phyloP scores from a whole-genome alignment of 495 filamentous ascomycete species.

The Lophiotrema nucula region DNA sequence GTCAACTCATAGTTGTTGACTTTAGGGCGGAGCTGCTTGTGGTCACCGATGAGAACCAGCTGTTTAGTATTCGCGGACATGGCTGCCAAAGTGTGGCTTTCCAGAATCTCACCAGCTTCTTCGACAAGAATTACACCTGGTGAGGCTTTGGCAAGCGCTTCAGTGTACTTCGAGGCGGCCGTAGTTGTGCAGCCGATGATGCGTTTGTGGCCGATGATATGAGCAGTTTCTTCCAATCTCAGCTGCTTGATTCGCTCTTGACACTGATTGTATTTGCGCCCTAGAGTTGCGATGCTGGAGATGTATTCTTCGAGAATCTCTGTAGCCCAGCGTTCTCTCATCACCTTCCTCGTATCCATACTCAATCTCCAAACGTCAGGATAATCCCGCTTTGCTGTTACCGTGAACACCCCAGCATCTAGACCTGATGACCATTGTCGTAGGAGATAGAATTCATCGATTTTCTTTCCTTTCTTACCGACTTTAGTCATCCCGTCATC shows the following conservation, averaged over 20 bases:
- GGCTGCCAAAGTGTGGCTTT: constrained; percentile 67
- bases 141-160: constrained; percentile 50
- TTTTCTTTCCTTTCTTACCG: constrained; percentile 47
- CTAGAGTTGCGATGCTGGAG: constrained; percentile 40
- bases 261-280: constrained; percentile 46
- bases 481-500: constrained; percentile 49
- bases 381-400: neutral
- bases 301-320: constrained; percentile 53
- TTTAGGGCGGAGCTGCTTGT: constrained; percentile 73
- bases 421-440: constrained; percentile 56
- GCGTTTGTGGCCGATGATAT: constrained; percentile 53
- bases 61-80: constrained; percentile 61
- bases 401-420: constrained; percentile 46
- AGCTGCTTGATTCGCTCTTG: constrained; percentile 45
- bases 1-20: constrained; percentile 63
- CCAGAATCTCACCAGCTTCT: constrained; percentile 78
- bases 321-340: constrained; percentile 49
- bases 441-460: constrained; percentile 54
- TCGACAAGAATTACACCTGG: constrained; percentile 66
- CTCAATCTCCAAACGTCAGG: constrained; percentile 56
- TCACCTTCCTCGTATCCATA: constrained; percentile 37
- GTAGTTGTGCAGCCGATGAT: constrained; percentile 79
- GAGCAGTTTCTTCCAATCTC: constrained; percentile 47
- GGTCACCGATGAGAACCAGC: constrained; percentile 73
- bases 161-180: constrained; percentile 62